Percentiles rank a stretch among this genome's conserved stretches.
phyloP scores from a whole-genome alignment of 495 filamentous ascomycete species.

The Tuber indicum region DNA sequence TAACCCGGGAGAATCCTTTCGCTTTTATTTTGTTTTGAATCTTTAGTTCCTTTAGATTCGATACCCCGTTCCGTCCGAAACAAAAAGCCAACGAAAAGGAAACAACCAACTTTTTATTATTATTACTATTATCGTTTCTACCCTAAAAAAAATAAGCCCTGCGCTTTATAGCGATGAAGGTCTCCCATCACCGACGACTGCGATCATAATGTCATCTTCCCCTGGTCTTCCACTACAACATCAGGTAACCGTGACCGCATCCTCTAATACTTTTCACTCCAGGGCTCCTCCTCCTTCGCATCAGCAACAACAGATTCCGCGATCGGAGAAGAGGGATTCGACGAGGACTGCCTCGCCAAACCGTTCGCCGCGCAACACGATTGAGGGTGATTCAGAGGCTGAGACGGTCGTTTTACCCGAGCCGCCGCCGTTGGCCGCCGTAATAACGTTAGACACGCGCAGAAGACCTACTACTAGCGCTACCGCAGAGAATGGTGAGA shows the following conservation, averaged over 20 bases:
- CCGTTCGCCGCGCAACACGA: constrained; percentile 20
- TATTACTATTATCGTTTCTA: background rate
- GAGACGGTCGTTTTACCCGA: constrained; percentile 35
- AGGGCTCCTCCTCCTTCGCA: background rate
- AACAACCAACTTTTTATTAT: background rate
- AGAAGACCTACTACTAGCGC: constrained; percentile 5
- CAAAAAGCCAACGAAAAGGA: background rate
- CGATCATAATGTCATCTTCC: constrained; percentile 42
- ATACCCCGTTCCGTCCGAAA: background rate
- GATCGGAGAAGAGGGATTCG: constrained; percentile 1
- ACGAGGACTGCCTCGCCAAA: constrained; percentile 19
- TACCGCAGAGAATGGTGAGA: constrained; percentile 17
- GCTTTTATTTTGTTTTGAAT: background rate
- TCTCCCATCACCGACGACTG: constrained; percentile 38
- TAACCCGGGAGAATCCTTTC: background rate
- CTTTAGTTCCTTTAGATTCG: background rate
- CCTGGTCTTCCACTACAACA: constrained; percentile 41
- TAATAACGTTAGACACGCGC: background rate
- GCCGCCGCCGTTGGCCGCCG: constrained; percentile 6
- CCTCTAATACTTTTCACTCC: background rate
- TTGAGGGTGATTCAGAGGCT: constrained; percentile 36
- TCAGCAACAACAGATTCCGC: constrained; percentile 7
- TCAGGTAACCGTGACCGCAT: constrained; percentile 6
- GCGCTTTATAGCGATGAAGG: constrained; percentile 41
- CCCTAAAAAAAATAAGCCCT: constrained; percentile 9